Conservation (phyloP, 305 asterid species). For the Solanum hybrid region DNA sequence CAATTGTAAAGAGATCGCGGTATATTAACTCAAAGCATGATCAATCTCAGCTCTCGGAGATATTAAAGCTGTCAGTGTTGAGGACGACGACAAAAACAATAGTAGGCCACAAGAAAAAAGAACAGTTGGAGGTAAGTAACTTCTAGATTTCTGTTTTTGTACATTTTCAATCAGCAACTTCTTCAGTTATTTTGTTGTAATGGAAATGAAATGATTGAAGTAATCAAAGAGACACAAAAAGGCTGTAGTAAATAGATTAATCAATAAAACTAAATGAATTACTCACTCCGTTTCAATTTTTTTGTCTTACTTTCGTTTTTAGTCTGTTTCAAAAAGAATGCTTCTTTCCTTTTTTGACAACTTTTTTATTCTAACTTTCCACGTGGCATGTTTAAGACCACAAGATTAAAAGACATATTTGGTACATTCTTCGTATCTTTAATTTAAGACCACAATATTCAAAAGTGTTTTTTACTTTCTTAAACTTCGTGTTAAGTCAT, state of each 20-base stretch:
- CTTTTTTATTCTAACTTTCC: not conserved
- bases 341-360: not conserved
- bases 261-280: not conserved
- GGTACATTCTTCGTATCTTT: not conserved
- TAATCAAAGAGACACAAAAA: not conserved
- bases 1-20: not conserved
- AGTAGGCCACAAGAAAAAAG: conserved; percentile 9
- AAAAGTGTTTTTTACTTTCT: not conserved
- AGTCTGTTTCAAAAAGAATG: not conserved
- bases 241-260: not conserved
- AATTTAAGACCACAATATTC: not conserved
- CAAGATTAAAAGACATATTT: not conserved
- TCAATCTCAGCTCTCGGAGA: conserved; percentile 51
- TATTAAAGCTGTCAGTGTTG: conserved; percentile 36
- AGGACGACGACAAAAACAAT: conserved; percentile 24
- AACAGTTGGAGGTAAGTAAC: conserved; percentile 32
- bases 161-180: not conserved
- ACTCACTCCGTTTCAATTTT: not conserved
- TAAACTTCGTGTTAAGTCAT: not conserved
- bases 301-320: not conserved
- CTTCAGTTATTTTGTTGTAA: not conserved
- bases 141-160: not conserved
- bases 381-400: not conserved
- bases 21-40: not conserved
- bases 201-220: not conserved